Evolutionary conservation across 2,329 filamentous ascomycete genomes (phyloP), one percentile per base, ranked within the genome.

Genomic region (Botryotinia convoluta): DNA sequence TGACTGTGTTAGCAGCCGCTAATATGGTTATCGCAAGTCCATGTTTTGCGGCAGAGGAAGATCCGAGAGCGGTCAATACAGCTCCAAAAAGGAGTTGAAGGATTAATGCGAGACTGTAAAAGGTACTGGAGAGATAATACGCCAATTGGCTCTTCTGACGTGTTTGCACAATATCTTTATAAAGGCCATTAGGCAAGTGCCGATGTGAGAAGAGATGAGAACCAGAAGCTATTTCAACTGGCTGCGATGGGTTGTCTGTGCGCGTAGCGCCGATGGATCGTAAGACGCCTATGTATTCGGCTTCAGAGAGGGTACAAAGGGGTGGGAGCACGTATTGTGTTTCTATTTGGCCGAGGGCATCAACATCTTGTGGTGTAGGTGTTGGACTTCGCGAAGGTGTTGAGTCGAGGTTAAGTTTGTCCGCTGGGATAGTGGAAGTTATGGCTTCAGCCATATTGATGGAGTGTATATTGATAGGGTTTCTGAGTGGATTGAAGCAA

Each of bases 1-100:
- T 72, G 1, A 77, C 73, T 18, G 76, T 78, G 54, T 77, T 79
- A 7, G 72, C 71, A 14, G 76, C 76, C 3, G 78, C 78, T 4
- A 79, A 69, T 4, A 77, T 59, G 1, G 77, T 79, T 29, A 78
- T 77, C 3, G 73, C 67, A 14, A 74, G 59, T 18, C 72, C 71
- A 35, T 73, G 39, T 59, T 74, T 74, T 3, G 68, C 64, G 14
- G 62, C 69, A 3, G 75, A 62, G 1, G 69, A 72, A 0, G 77
- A 74, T 18, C 77, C 76, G 4, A 79, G 74, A 16, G 75, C 78
- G 10, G 77, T 79, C 12, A 79, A 71, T 4, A 76, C 71, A 2
- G 77, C 77, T 8, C 77, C 78, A 51, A 79, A 74, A 10, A 79
- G 20, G 9, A 79, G 74, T 60, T 79, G 78, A 1, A 77, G 60